Base-by-base conservation (phyloP, 192 early-diverging fungal genomes). In the Phlyctochytrium bullatum region DNA sequence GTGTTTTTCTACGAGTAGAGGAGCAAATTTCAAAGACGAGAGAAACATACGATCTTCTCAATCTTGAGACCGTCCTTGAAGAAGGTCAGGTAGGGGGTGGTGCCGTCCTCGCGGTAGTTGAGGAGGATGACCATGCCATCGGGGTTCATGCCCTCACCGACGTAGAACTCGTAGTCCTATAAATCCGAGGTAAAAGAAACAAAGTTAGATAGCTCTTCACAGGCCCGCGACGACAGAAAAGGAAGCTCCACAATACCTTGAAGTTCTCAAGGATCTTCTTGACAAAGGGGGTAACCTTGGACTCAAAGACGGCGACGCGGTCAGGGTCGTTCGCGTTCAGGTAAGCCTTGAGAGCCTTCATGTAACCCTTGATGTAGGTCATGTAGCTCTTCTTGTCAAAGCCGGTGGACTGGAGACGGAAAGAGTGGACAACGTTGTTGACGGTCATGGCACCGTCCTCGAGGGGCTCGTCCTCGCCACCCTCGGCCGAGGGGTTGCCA, bases 331-430 rank as follows among this genome's bases (percentile, higher is more conserved):
- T 70, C 74, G 81, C 76, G 57, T 73, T 25, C 31, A 93, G 72
- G 73, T 87, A 77, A 4, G 69, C 79, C 85, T 87, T 85, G 71
- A 97, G 30, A 12, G 73, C 70, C 92, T 95, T 95, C 83, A 97
- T 81, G 88, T 95, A 97, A 62, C 88, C 90, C 89, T 97, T 95
- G 75, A 95, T 87, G 83, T 97, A 94, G 76, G 78, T 73, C 82
- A 86, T 88, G 85, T 89, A 95, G 32, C 83, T 80, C 89, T 95
- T 93, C 87, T 97, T 97, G 80, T 92, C 92, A 71, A 97, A 97
- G 24, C 34, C 56, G 73, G 91, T 93, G 56, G 66, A 52, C 65
- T 73, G 73, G 53, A 95, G 86, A 80, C 91, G 89, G 75, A 86
- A 83, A 30, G 90, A 85, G 83, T 94, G 74, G 61, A 93, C 84